A percentile compares a stretch with the other conserved stretches of the same genome.
These are phyloP conservation scores for Tuber brumale DNA, from an alignment of 495 filamentous ascomycete genomes.

Conservation along the genomic window DNA sequence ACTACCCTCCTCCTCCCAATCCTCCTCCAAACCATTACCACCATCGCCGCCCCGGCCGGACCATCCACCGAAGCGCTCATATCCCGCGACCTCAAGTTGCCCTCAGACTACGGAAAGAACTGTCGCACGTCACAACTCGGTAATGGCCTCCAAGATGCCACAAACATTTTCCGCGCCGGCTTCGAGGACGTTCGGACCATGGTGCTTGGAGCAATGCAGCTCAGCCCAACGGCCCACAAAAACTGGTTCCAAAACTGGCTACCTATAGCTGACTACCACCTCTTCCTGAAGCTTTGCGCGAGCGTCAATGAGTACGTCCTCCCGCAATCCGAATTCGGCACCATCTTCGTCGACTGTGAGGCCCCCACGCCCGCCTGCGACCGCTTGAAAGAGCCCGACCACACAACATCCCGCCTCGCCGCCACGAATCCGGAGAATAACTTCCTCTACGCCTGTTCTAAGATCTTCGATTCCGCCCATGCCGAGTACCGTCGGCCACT, in stretches of 20 bases:
- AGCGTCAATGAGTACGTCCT: not conserved
- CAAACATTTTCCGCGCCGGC: not conserved
- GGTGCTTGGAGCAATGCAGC: not conserved
- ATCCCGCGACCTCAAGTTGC: not conserved
- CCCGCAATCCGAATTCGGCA: slow-evolving; percentile 1
- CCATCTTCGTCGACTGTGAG: not conserved
- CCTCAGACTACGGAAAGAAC: not conserved
- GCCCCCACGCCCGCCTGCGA: not conserved
- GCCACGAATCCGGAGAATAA: not conserved
- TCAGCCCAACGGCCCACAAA: not conserved
- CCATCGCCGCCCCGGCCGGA: not conserved
- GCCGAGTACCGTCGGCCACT: not conserved
- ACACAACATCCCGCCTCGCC: not conserved
- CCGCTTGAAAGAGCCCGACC: not conserved
- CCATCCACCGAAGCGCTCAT: not conserved
- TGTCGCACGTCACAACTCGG: not conserved
- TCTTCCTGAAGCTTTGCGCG: not conserved
- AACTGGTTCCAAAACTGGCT: not conserved
- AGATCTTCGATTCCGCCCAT: not conserved
- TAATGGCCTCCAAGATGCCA: not conserved
- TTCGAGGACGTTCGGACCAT: not conserved
- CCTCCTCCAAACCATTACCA: not conserved
- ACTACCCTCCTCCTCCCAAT: not conserved
- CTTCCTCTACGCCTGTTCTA: not conserved
- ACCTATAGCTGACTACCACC: not conserved